Evolutionary conservation across 169 alveolate genomes (phyloP).

Genomic region (Plasmodium vivax): DNA sequence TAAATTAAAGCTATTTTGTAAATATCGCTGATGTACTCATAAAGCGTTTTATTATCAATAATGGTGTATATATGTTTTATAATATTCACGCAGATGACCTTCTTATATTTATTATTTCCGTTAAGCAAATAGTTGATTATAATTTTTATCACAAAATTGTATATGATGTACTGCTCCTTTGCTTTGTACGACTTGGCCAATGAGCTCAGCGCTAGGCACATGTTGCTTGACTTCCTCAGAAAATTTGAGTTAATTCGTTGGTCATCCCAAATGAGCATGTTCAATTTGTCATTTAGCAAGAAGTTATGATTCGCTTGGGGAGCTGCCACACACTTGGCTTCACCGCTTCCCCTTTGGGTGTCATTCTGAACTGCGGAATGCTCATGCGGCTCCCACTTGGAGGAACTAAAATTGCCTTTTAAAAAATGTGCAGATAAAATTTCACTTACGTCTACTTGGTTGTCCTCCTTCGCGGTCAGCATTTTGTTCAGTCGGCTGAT

Average conservation of each 20-base stretch:
- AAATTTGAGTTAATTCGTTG: constrained; percentile 46
- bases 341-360: background rate
- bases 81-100: constrained; percentile 64
- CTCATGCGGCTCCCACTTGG: background rate
- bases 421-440: constrained; percentile 14
- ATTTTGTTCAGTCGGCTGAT: background rate
- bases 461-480: constrained; percentile 1
- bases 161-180: constrained; percentile 69
- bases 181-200: constrained; percentile 59
- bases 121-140: constrained; percentile 53
- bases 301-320: background rate
- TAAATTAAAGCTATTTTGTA: constrained; percentile 62
- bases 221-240: constrained; percentile 67
- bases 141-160: constrained; percentile 63
- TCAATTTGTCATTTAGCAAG: constrained; percentile 28
- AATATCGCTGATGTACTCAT: constrained; percentile 68
- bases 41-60: constrained; percentile 71
- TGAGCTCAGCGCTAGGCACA: constrained; percentile 66
- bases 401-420: background rate
- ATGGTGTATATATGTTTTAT: constrained; percentile 71
- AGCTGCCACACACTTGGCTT: background rate
- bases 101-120: constrained; percentile 69
- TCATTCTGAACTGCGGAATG: background rate
- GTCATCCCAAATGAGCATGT: constrained; percentile 37
- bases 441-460: constrained; percentile 29